phyloP scores from a whole-genome alignment of 2,329 filamentous ascomycete genomes.

The Pyricularia grisea region DNA sequence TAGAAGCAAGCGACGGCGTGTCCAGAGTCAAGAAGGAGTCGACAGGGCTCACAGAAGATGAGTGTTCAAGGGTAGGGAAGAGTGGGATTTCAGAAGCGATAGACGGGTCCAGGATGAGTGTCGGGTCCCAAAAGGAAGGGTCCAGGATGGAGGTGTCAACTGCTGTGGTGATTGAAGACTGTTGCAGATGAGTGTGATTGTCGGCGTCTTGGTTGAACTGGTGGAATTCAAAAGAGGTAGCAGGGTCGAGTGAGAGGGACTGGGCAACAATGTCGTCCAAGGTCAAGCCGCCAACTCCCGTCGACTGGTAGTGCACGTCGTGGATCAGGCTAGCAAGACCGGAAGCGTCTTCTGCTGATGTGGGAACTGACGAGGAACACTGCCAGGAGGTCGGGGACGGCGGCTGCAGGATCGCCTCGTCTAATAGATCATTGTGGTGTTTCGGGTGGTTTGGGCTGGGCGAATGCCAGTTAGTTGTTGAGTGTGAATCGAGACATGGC shows the following conservation, averaged over 20 bases:
- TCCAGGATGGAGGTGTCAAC: background rate
- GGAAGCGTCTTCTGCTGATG: background rate
- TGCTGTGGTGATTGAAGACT: background rate
- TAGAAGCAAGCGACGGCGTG: conserved; percentile 4
- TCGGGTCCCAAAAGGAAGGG: background rate
- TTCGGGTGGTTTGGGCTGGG: background rate
- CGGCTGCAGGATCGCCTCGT: background rate
- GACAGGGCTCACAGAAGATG: background rate
- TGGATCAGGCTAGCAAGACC: background rate
- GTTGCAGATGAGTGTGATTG: background rate
- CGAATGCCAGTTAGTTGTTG: conserved; percentile 1
- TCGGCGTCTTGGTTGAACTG: background rate
- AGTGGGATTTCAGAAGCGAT: background rate
- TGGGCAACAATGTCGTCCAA: background rate
- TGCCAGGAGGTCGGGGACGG: background rate
- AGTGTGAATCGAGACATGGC: conserved; percentile 2
- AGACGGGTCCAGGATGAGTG: background rate
- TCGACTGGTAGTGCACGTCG: background rate
- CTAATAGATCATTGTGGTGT: background rate
- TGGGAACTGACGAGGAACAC: background rate
- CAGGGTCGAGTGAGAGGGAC: background rate
- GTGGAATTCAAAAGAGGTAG: background rate
- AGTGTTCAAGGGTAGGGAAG: background rate
- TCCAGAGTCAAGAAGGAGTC: conserved; percentile 3
- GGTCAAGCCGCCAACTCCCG: background rate